phyloP scores from a whole-genome alignment of 2,329 filamentous ascomycete species.

The Lecanosticta acicola region DNA sequence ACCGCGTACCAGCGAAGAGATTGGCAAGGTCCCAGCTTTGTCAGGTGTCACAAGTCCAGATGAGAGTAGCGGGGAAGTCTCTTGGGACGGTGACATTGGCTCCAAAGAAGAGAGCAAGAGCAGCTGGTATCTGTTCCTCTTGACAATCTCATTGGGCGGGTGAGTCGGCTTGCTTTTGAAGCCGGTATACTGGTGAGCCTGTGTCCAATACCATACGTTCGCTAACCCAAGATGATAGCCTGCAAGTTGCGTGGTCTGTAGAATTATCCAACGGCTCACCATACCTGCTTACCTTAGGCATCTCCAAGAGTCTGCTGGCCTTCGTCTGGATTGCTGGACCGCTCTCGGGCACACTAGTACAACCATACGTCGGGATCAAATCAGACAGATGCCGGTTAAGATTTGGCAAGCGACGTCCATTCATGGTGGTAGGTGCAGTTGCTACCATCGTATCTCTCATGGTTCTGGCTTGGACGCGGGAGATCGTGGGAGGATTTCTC shows the following conservation, averaged over 20 bases:
- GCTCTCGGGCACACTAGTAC: conserved; percentile 48
- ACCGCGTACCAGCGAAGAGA: conserved; percentile 19
- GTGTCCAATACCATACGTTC: background rate
- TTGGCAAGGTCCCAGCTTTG: conserved; percentile 14
- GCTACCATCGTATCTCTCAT: conserved; percentile 48
- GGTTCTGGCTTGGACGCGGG: conserved; percentile 46
- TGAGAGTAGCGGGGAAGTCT: conserved; percentile 40
- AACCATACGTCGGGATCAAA: conserved; percentile 50
- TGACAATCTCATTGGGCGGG: conserved; percentile 81
- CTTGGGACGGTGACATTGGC: conserved; percentile 44
- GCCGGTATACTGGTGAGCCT: conserved; percentile 1
- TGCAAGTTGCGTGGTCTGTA: conserved; percentile 94
- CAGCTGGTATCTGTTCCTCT: conserved; percentile 74
- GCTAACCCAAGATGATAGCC: conserved; percentile 37
- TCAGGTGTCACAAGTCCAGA: conserved; percentile 20
- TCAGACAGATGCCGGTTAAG: conserved; percentile 46
- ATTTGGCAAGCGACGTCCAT: conserved; percentile 49
- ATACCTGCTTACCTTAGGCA: conserved; percentile 48
- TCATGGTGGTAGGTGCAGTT: conserved; percentile 46
- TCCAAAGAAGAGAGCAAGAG: conserved; percentile 56
- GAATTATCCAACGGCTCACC: conserved; percentile 86
- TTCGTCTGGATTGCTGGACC: conserved; percentile 54
- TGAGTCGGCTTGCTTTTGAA: conserved; percentile 22
- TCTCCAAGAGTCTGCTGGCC: conserved; percentile 48
- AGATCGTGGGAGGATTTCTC: conserved; percentile 59